Percentiles rank a stretch among this genome's conserved stretches.
Evolutionary conservation across 2,329 filamentous ascomycete genomes (phyloP).

Genomic region (Teratosphaeria gauchensis): DNA sequence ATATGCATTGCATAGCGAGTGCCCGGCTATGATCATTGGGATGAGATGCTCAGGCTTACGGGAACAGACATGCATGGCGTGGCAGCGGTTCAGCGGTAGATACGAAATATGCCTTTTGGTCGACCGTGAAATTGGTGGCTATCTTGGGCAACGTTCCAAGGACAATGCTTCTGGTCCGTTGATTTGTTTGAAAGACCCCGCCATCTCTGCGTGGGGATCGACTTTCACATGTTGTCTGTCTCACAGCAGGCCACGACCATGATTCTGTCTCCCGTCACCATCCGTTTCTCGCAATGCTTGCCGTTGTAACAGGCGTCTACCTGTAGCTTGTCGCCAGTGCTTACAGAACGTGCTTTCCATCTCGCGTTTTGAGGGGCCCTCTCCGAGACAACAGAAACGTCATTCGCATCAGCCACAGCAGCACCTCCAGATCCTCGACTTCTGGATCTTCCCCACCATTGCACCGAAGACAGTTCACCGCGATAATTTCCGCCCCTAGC

Average conservation of each 20-base stretch:
- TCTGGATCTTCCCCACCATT: background rate
- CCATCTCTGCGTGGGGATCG: background rate
- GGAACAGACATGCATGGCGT: constrained; percentile 9
- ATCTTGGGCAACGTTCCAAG: background rate
- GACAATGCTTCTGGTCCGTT: background rate
- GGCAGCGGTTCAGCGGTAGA: background rate
- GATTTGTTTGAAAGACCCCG: background rate
- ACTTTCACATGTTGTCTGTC: background rate
- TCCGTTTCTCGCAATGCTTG: background rate
- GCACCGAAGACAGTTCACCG: background rate
- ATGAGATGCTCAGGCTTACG: background rate
- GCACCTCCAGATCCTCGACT: background rate
- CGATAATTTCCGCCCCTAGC: background rate
- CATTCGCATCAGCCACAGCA: background rate
- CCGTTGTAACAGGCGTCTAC: background rate
- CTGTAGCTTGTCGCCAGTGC: background rate
- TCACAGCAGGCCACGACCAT: background rate
- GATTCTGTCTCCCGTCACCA: background rate
- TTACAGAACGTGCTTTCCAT: background rate
- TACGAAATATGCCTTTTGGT: background rate
- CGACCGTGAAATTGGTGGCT: background rate
- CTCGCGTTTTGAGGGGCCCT: background rate
- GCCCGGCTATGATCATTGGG: constrained; percentile 1
- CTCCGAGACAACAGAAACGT: background rate
- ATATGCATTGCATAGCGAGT: background rate